Conservation (phyloP, 2,329 filamentous ascomycete species). For the Ceratocystis alfenasii region DNA sequence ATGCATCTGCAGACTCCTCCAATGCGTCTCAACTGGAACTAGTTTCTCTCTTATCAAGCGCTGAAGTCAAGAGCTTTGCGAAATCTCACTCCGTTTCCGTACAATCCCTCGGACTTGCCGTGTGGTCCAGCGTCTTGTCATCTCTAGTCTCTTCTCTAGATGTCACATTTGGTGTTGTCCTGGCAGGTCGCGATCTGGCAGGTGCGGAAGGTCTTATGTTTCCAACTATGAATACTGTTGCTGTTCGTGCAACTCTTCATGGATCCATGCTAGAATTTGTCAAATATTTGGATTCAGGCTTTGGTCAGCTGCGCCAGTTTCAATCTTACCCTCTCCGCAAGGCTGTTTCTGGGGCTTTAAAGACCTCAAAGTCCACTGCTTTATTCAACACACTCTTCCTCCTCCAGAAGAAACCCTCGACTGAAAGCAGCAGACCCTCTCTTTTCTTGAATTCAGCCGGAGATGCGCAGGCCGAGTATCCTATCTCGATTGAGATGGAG, state of each 20-base stretch:
- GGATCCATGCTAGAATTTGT: slow-evolving; percentile 54
- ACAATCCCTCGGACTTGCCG: slow-evolving; percentile 32
- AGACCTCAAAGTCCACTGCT: slow-evolving; percentile 18
- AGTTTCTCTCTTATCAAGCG: slow-evolving; percentile 30
- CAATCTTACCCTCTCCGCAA: slow-evolving; percentile 69
- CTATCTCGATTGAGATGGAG: slow-evolving; percentile 73
- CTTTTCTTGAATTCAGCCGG: slow-evolving; percentile 3
- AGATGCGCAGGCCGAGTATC: slow-evolving; percentile 58
- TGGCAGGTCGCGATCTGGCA: slow-evolving; percentile 72
- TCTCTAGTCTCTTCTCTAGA: slow-evolving; percentile 53
- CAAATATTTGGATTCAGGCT: slow-evolving; percentile 58
- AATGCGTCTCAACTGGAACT: background rate
- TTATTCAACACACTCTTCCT: slow-evolving; percentile 48
- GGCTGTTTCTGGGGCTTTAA: slow-evolving; percentile 39
- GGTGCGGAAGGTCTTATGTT: slow-evolving; percentile 59
- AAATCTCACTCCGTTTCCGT: slow-evolving; percentile 9
- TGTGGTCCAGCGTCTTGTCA: slow-evolving; percentile 62
- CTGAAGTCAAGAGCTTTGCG: slow-evolving; percentile 29
- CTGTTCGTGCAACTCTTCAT: slow-evolving; percentile 60
- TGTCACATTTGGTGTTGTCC: slow-evolving; percentile 67
- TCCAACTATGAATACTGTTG: slow-evolving; percentile 85
- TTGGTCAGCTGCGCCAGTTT: slow-evolving; percentile 52
- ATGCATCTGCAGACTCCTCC: background rate
- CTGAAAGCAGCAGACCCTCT: background rate
- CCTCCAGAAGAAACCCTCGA: slow-evolving; percentile 28